Evolutionary conservation across 768 basidiomycete genomes (phyloP), one percentile per base, ranked within the genome.

Genomic region (Macrolepiota fuliginosa): DNA sequence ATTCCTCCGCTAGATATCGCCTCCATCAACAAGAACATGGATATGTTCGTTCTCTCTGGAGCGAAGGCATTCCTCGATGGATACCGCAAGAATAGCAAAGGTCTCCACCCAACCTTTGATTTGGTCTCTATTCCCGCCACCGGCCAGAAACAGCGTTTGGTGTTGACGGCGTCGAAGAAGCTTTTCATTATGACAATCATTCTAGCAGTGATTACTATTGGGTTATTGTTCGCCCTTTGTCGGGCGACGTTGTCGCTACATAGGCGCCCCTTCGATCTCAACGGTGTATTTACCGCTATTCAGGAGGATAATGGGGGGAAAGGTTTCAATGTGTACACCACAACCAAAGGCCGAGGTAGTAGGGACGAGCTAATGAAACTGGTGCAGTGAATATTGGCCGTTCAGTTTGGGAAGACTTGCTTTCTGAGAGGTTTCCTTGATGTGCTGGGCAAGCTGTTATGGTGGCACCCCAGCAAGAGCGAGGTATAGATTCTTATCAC

Each of bases 41-140:
- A 63, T 17, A 39, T 11, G 24, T 63, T 58, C 40, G 53, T 63
- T 49, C 37, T 52, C 35, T 63, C 62, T 10, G 62, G 56, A 39
- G 56, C 62, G 15, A 63, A 63, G 29, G 62, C 62, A 24, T 63
- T 54, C 36, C 58, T 50, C n/a, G 62, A 63, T 29, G 62, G 56
- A 12, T 59, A 63, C 24, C 54, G 62, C 22, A 61, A 61, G 35
- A 40, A 13, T 45, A 53, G 60, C n/a, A n/a, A 22, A 37, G 53
- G n/a, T 35, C 32, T 15, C 45, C 15, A 17, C 10, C 29, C 46
- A n/a, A 12, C 42, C 45, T 61, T 61, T 39, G 53, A 54, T 12
- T 27, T 36, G 42, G 25, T n/a, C 7, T 15, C 52, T 12, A 17
- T 61, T 17, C 45, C 54, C 15, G 60, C 53, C 13, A 54, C 27